Base-by-base conservation (phyloP, 1,284 basidiomycete genomes). In the Rhodotorula sp. region DNA sequence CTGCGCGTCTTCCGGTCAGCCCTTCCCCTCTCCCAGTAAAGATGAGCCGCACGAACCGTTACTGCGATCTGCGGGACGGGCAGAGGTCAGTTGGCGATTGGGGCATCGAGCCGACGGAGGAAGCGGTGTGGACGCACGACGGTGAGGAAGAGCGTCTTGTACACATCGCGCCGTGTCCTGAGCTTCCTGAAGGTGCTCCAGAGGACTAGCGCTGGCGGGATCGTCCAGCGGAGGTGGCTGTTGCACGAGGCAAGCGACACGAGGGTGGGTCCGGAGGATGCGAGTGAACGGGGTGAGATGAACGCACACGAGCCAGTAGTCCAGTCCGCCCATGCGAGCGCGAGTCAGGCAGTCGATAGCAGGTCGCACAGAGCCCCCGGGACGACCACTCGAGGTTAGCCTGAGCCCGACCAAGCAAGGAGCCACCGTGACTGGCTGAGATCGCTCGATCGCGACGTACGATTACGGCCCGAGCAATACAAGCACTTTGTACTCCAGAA, bases 221-320 rank as follows among this genome's bases (percentile, higher is more conserved):
- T 66, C 28, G 72, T 73, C 72, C 72, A 73, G 46, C 58, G 59
- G 4, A 56, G 26, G 40, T 73, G 72, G 40, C 72, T 73, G 62
- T 20, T 4, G 26, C 22, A 9, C 64, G 24, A 24, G 7, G 22
- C 18, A 18, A 18, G 31, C 30, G 37, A 26, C 34, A 34, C 30
- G 58, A 24, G 5, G 40, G 48, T 64, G 28, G 53, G 61, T 53
- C 28, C 2, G 50, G 4, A 28, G 50, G 28, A 28, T 13, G n/a
- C 3, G 50, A 31, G 22, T 7, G 30, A 28, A 20, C 30, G 55
- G 40, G 13, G 40, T 13, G 18, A 22, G 22, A 30, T 15, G 31
- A 4, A 46, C 71, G 53, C 18, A 66, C 66, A 73, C 71, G 46
- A 63, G 47, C 56, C 65, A 64, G 62, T 73, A 73, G 28, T 73